Evolutionary conservation across 352 stramenopile genomes (phyloP), one percentile per base, ranked within the genome.

Genomic region (Hyaloperonospora arabidopsidis): DNA sequence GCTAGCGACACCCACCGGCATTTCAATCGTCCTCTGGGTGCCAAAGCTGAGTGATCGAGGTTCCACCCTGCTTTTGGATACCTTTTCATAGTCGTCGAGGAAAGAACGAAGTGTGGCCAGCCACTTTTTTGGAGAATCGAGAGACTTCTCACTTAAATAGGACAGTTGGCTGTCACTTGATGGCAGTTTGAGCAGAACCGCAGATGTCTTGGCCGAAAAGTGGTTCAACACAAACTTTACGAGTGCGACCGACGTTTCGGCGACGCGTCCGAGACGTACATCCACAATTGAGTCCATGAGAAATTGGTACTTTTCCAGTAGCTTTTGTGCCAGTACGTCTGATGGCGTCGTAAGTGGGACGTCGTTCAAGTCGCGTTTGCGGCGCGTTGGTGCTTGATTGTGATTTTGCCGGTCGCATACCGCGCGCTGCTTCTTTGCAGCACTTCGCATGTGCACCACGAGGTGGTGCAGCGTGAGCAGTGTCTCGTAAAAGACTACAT

Each of bases 261-360:
- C 66, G 29, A 74, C 69, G 12, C 75, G 63, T n/a, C 78, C 63
- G 6, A 89, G 67, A 0, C 79, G 71, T 15, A 80, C 59, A 43
- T 89, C 76, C 4, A 84, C 63, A 21, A 87, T 75, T 0, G 79
- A 75, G 22, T 87, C 76, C 54, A 85, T 78, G n/a, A 89, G 54
- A 36, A 89, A 89, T 34, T 69, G 55, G 54, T 83, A 60, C 56
- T 89, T 89, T 38, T 67, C 61, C 14, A 85, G 38, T 25, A 89
- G 48, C 18, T 80, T 77, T 14, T 65, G 59, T 3, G 71, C 76
- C 38, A 84, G 46, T 11, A 54, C 61, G 17, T 66, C 59, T 17
- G 52, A 74, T 15, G 71, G 66, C 25, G 66, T 69, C 21, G 59
- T 57, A 10, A 59, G 59, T 48, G 57, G 57, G 44, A 79, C 62